Evolutionary conservation across 129 eudicot species (phyloP).

Genomic region (Pseudognaphalium luteoalbum): DNA sequence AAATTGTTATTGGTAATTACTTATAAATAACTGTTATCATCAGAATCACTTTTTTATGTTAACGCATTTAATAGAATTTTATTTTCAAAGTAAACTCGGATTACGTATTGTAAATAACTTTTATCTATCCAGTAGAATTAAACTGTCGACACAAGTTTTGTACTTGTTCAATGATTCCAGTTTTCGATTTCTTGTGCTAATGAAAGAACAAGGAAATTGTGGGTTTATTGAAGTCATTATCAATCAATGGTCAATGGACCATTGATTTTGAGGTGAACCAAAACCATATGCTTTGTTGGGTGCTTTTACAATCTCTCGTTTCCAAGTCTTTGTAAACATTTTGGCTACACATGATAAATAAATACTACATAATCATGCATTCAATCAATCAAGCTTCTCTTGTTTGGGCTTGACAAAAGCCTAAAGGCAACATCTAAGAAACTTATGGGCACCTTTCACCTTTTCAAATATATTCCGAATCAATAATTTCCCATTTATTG

Average conservation of each 20-base stretch:
- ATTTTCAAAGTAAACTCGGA: too few relatives aligned
- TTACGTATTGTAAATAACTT: too few relatives aligned
- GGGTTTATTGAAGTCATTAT: constrained; percentile 16
- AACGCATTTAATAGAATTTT: too few relatives aligned
- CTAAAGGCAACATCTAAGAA: constrained; percentile 26
- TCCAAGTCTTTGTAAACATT: constrained; percentile 22
- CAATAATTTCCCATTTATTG: constrained; percentile 16
- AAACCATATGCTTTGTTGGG: constrained; percentile 19
- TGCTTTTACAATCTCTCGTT: constrained; percentile 20
- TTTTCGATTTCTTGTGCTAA: background rate
- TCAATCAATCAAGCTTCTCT: constrained; percentile 19
- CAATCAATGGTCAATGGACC: constrained; percentile 24
- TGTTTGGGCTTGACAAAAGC: constrained; percentile 32
- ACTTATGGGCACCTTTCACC: constrained; percentile 22
- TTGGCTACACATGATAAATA: constrained; percentile 10
- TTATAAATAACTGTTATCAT: too few relatives aligned
- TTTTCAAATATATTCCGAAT: constrained; percentile 5
- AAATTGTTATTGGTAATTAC: too few relatives aligned
- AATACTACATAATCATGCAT: constrained; percentile 18
- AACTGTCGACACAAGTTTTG: background rate
- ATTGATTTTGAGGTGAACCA: background rate
- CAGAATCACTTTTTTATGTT: too few relatives aligned
- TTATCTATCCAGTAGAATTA: background rate
- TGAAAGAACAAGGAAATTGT: constrained; percentile 17
- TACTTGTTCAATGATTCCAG: background rate